phyloP scores from a whole-genome alignment of 495 filamentous ascomycete genomes.

The Penicillium manginii region DNA sequence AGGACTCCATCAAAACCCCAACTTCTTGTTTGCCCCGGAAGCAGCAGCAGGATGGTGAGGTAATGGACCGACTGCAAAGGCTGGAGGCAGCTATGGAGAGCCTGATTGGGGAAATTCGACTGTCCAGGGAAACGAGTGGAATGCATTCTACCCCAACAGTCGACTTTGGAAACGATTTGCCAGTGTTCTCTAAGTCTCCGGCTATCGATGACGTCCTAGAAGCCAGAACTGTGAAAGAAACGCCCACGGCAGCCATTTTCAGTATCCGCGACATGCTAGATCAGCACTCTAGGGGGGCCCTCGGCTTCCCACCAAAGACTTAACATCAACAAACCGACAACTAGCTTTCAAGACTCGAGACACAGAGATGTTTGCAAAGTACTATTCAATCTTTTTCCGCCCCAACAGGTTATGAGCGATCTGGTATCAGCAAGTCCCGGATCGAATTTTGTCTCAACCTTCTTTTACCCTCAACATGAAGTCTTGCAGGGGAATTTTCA shows the following conservation, averaged over 20 bases:
- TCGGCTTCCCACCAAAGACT: not conserved
- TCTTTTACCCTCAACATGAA: not conserved
- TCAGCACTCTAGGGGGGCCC: not conserved
- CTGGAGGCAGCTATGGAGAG: not conserved
- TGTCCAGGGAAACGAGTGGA: not conserved
- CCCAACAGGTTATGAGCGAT: not conserved
- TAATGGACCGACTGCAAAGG: not conserved
- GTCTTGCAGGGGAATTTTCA: not conserved
- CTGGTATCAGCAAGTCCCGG: not conserved
- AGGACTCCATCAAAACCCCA: not conserved
- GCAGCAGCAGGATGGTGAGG: not conserved
- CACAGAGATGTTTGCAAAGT: not conserved
- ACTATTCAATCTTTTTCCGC: not conserved
- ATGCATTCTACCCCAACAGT: not conserved
- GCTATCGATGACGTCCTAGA: not conserved
- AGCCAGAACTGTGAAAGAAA: not conserved
- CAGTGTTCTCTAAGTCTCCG: not conserved
- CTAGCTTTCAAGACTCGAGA: not conserved
- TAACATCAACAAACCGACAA: not conserved
- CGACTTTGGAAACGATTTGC: not conserved
- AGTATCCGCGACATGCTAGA: not conserved
- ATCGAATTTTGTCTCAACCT: not conserved
- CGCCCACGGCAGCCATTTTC: not conserved
- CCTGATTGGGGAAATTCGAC: not conserved
- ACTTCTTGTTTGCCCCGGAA: not conserved